A percentile compares a stretch with the other conserved stretches of the same genome.
phyloP scores from a whole-genome alignment of 331 rosid species.

The Pyrus hybrid region DNA sequence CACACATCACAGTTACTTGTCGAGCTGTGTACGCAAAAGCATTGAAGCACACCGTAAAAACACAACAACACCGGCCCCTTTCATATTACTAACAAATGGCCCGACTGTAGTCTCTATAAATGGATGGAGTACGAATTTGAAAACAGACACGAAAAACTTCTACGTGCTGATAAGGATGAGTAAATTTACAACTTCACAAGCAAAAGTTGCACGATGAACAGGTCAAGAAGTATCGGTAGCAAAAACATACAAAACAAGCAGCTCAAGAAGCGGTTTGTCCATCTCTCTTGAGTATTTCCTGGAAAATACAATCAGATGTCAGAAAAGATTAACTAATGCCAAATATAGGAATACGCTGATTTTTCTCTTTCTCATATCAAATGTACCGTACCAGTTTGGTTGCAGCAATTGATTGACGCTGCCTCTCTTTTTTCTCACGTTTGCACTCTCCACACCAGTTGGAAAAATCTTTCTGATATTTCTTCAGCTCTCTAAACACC shows the following conservation, averaged over 20 bases:
- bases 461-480: constrained; percentile 56
- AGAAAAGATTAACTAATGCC: background rate
- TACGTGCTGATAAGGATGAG: constrained; percentile 6
- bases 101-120: background rate
- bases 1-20: too few relatives aligned
- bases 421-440: constrained; percentile 65
- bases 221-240: constrained; percentile 17
- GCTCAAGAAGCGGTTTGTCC: constrained; percentile 36
- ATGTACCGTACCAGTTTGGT: constrained; percentile 56
- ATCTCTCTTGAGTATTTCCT: constrained; percentile 61
- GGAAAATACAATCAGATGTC: constrained; percentile 10
- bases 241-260: background rate
- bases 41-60: background rate
- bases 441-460: constrained; percentile 91
- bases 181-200: constrained; percentile 33
- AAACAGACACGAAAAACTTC: background rate
- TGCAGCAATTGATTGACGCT: constrained; percentile 40
- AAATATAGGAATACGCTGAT: background rate
- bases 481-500: constrained; percentile 70
- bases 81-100: background rate
- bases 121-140: background rate
- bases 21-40: too few relatives aligned
- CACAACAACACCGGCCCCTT: background rate
- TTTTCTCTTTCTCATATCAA: background rate
- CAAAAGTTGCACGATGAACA: constrained; percentile 17